Conservation (phyloP, 2,329 filamentous ascomycete species). For the Zarea fungicola region DNA sequence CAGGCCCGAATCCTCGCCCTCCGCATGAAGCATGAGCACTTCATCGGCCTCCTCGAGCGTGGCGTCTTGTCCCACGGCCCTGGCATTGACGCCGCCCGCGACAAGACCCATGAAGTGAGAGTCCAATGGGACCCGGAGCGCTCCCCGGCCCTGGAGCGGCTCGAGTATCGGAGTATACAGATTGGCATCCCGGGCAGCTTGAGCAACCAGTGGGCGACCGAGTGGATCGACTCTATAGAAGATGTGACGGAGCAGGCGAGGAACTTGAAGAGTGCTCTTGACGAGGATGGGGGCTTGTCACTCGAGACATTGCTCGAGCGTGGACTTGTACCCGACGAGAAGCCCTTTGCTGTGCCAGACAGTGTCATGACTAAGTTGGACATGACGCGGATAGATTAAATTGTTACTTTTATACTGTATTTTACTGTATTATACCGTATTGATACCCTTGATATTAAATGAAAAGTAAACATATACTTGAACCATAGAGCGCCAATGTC, state of each 20-base stretch:
- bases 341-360: slow-evolving; percentile 35
- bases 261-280: slow-evolving; percentile 40
- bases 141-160: slow-evolving; percentile 35
- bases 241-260: slow-evolving; percentile 53
- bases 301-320: slow-evolving; percentile 30
- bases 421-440: too few species aligned
- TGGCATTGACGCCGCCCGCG: slow-evolving; percentile 13
- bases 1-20: slow-evolving; percentile 55
- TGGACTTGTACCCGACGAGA: slow-evolving; percentile 41
- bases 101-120: slow-evolving; percentile 36
- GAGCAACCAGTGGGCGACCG: slow-evolving; percentile 40
- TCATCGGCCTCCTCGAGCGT: slow-evolving; percentile 40
- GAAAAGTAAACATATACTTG: too few species aligned
- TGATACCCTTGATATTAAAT: too few species aligned
- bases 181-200: slow-evolving; percentile 50
- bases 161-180: slow-evolving; percentile 54
- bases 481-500: too few species aligned
- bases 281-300: slow-evolving; percentile 31
- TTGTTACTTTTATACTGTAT: background rate
- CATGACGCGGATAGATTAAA: slow-evolving; percentile 22
- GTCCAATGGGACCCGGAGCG: slow-evolving; percentile 63
- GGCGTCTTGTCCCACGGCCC: slow-evolving; percentile 25
- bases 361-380: slow-evolving; percentile 27
- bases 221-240: slow-evolving; percentile 50
- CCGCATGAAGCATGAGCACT: slow-evolving; percentile 45